phyloP scores from a whole-genome alignment of 2,329 filamentous ascomycete genomes.

The Claviceps digitariae region DNA sequence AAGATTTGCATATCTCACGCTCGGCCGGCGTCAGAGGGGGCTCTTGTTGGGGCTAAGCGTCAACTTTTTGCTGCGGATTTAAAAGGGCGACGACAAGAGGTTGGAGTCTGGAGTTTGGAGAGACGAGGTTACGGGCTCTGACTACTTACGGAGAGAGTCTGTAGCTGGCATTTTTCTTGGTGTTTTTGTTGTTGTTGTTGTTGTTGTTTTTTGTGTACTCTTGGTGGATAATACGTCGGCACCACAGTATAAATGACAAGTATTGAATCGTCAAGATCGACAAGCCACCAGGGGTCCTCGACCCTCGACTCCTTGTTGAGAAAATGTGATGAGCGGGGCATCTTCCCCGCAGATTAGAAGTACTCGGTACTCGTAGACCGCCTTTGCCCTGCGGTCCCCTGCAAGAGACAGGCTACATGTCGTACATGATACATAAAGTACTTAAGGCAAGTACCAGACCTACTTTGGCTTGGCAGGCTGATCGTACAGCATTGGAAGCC shows the following conservation, averaged over 20 bases:
- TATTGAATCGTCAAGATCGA: no score
- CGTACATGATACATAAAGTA: no score
- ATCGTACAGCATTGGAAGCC: no score
- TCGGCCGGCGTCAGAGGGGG: background rate
- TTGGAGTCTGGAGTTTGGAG: no score
- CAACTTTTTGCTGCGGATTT: background rate
- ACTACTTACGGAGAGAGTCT: conserved; percentile 1
- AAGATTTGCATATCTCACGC: background rate
- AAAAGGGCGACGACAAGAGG: no score
- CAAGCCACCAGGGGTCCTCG: no score
- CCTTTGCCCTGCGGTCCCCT: background rate
- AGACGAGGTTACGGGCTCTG: no score
- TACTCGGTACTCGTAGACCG: background rate
- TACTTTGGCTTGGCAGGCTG: no score
- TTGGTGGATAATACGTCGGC: background rate
- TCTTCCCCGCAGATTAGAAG: background rate
- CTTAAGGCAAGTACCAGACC: no score
- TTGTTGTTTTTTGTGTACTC: background rate
- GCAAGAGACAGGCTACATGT: no score
- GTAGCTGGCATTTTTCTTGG: background rate
- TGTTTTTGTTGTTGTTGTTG: background rate
- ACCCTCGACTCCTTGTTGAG: background rate
- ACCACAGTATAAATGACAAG: no score
- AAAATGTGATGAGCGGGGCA: background rate
- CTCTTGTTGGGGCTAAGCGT: background rate